Conservation (phyloP, 192 early-diverging fungal species). For the Funneliformis geosporum region DNA sequence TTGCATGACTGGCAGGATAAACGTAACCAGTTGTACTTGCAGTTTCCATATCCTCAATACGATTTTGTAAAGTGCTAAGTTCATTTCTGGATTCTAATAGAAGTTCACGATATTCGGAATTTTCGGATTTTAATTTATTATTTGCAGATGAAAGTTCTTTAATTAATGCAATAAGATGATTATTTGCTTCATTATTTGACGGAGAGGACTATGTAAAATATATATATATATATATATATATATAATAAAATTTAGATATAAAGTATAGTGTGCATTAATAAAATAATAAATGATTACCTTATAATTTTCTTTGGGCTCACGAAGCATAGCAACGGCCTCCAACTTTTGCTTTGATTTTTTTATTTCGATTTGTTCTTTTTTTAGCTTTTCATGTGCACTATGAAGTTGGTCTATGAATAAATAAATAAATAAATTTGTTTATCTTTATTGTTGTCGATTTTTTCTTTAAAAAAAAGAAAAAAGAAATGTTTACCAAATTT, state of each 20-base stretch:
- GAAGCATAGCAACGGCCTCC: constrained; percentile 29
- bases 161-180: constrained; percentile 54
- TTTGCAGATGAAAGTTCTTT: constrained; percentile 60
- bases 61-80: constrained; percentile 41
- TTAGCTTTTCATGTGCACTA: constrained; percentile 38
- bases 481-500: constrained; percentile 42
- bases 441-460: too few relatives aligned
- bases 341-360: constrained; percentile 21
- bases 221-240: too few relatives aligned
- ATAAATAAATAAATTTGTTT: neutral
- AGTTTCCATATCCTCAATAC: constrained; percentile 51
- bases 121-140: constrained; percentile 48
- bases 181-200: constrained; percentile 38
- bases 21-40: constrained; percentile 17
- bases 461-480: too few relatives aligned
- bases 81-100: constrained; percentile 51
- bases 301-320: constrained; percentile 13
- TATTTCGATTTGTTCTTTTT: constrained; percentile 36
- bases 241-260: neutral
- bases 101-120: constrained; percentile 51
- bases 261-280: neutral
- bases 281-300: neutral
- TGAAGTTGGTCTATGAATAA: constrained; percentile 38
- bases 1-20: constrained; percentile 17
- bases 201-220: constrained; percentile 5